Evolutionary conservation across 495 filamentous ascomycete genomes (phyloP), one percentile per base, ranked within the genome.

Genomic region (Neurospora pannonica): DNA sequence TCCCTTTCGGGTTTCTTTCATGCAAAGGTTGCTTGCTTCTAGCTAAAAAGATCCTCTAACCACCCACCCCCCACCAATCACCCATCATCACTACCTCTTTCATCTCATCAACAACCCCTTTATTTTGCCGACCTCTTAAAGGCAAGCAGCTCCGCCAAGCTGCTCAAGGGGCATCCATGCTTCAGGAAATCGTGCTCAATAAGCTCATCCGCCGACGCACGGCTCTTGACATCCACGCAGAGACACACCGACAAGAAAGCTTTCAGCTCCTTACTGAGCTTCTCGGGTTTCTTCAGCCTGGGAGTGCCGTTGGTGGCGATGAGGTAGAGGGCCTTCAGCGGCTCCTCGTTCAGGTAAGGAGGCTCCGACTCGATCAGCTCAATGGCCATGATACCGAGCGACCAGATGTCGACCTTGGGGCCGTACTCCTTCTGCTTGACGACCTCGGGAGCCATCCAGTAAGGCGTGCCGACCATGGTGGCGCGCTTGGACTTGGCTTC

Each of bases 281-380:
- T 97, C 82, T 99, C 94, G 4, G 95, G 94, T 81, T 98, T 97
- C 92, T 98, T 98, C 70, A 99, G 88, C 24, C 94, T 90, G 15
- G 96, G 96, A 6, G 97, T 98, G 75, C 97, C 97, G 80, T 99
- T 97, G 74, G 97, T 99, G 40, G 96, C 96, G 79, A 99, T 98
- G 43, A 98, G 89, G 78, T 97, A 99, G 69, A 99, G 89, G 15
- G 93, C 96, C 87, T 98, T 99, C 39, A 99, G 89, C 0, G 96
- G 96, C 83, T 98, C 95, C 82, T 98, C 96, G 82, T 98, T 98
- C 36, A 98, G 88, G 82, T 99, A 98, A 0, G 96, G 96, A 8
- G 96, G 96, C 80, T 99, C 96, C 13, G 93, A 95, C 83, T 99
- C 97, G 79, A 99, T 99, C 97, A 99, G 97, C 85, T 99, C 96